phyloP scores from a whole-genome alignment of 495 filamentous ascomycete genomes.

The Penicillium parvum region DNA sequence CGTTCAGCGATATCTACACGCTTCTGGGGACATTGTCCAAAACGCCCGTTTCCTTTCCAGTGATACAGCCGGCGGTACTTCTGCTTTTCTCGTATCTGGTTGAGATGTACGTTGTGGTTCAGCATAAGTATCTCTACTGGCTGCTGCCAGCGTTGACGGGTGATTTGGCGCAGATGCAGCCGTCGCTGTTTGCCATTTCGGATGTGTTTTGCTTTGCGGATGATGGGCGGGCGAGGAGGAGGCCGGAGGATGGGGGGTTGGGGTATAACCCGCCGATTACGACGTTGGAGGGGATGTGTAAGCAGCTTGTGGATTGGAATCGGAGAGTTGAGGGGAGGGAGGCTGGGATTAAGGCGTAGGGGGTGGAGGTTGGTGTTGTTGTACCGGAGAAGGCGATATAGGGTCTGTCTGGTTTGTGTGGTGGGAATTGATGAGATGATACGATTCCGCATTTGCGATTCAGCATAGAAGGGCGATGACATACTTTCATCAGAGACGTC shows the following conservation, averaged over 20 bases:
- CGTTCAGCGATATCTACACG: conserved; percentile 35
- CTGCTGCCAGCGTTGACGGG: conserved; percentile 38
- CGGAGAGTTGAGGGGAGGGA: too few relatives aligned
- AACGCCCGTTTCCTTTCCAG: conserved; percentile 30
- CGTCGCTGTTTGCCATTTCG: conserved; percentile 49
- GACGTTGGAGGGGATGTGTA: conserved; percentile 51
- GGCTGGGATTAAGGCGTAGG: conserved; percentile 14
- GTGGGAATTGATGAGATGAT: too few relatives aligned
- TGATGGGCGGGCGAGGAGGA: conserved; percentile 38
- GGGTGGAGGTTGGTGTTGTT: conserved; percentile 13
- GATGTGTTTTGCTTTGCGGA: conserved; percentile 45
- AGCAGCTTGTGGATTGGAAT: conserved; percentile 53
- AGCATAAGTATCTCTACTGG: conserved; percentile 36
- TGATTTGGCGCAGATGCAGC: conserved; percentile 49
- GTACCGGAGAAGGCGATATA: conserved; percentile 13
- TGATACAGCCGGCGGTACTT: conserved; percentile 24
- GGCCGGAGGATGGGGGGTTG: conserved; percentile 44
- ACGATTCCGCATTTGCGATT: too few relatives aligned
- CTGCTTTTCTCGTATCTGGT: conserved; percentile 45
- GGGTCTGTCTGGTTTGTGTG: not conserved
- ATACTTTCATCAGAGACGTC: too few relatives aligned
- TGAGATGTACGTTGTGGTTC: conserved; percentile 47
- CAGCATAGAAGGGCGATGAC: too few relatives aligned
- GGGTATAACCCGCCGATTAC: conserved; percentile 49
- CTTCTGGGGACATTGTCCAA: conserved; percentile 27